Conservation (phyloP, 148 eudicot species). For the Simmondsia chinensis region DNA sequence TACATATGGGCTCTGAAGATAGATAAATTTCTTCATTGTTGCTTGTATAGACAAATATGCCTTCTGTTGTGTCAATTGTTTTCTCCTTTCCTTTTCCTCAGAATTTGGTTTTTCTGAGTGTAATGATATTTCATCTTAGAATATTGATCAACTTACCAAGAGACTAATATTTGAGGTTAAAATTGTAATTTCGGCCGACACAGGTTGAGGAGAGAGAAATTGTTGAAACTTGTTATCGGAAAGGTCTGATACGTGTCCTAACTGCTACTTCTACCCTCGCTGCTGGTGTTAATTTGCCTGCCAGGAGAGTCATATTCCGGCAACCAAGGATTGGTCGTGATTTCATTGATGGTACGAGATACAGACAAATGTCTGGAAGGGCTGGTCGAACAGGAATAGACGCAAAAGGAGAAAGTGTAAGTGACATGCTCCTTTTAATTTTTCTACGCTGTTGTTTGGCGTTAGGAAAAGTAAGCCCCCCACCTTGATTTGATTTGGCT, state of each 20-base stretch:
- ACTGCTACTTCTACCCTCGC: conserved; percentile 99
- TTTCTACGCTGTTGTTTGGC: no score
- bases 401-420: conserved; percentile 99
- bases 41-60: background rate
- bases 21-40: background rate
- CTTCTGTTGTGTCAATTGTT: background rate
- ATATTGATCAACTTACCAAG: no score
- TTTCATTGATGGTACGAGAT: conserved; percentile 90
- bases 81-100: background rate
- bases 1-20: background rate
- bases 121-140: background rate
- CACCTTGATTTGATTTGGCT: no score
- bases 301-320: conserved; percentile 93
- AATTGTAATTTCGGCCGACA: background rate
- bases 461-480: no score
- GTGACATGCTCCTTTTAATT: conserved; percentile 17
- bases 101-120: background rate
- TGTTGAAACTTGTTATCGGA: conserved; percentile 89
- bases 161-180: background rate
- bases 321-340: conserved; percentile 98
- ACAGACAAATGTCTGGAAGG: conserved; percentile 96
- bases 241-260: conserved; percentile 91
- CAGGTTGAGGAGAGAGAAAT: conserved; percentile 98
- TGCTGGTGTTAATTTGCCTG: conserved; percentile 99
- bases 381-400: conserved; percentile 99